Evolutionary conservation across 306 rosid genomes (phyloP), one percentile per base, ranked within the genome.

Genomic region (Argentina anserina): DNA sequence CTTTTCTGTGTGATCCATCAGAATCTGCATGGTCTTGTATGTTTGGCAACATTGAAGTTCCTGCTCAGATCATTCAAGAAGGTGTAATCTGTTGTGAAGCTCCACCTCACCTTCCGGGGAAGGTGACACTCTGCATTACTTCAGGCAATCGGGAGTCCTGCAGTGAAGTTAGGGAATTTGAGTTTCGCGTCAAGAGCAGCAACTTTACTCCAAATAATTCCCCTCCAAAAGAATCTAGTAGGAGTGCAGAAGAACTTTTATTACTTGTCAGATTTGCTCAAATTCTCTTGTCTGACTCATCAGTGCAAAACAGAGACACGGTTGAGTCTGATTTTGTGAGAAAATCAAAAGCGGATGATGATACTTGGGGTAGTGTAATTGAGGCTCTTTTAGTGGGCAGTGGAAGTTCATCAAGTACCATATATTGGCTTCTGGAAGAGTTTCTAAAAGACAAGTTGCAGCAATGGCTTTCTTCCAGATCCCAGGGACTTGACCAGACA

Each of bases 161-260:
- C 89, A 95, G 99, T 86, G 97, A 95, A 80, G 75, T 90, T 70
- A 88, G 87, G 69, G 97, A 90, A 80, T 95, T 95, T 67, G 93
- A 95, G 69, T 95, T 90, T 79, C 87, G 83, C 42, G 74, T 49
- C 46, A 86, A 69, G 80, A 74, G 73, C 72, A 70, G 76, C 55
- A 78, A 77, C 71, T 86, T 73, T 76, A 50, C 80, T 77, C 78
- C 13, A 60, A 84, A 85, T 73, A 71, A 82, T 74, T 82, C 75
- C 23, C 67, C 61, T 43, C 75, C 86, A 47, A 64, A 83, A 78
- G 96, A 87, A 80, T 71, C 84, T 52, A 29, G 79, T 47, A 84
- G 78, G 87, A 88, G 88, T 80, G 79, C 83, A 18, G 89, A 95
- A 74, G 97, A 95, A 78, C 77, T 91, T 78, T 75, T 95, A 80